phyloP scores from a whole-genome alignment of 2,329 filamentous ascomycete genomes.

The Triangularia verruculosa region DNA sequence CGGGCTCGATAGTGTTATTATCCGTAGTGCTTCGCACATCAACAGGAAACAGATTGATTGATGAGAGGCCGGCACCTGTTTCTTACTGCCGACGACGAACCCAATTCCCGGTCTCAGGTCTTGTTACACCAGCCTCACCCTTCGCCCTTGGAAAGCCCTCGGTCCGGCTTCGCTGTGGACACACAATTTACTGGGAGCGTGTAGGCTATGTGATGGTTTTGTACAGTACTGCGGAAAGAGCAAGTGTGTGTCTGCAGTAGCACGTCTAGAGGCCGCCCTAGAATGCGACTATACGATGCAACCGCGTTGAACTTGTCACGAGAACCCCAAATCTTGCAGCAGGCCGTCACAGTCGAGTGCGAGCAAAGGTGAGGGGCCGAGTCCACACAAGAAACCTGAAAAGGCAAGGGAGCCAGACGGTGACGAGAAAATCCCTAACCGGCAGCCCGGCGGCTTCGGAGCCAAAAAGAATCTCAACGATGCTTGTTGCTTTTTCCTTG shows the following conservation, averaged over 20 bases:
- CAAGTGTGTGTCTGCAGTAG: neutral
- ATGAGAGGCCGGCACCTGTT: neutral
- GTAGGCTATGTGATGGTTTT: neutral
- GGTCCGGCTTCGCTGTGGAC: neutral
- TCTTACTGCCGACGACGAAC: slow-evolving; percentile 10
- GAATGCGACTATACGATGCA: slow-evolving; percentile 8
- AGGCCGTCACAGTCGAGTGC: neutral
- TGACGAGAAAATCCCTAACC: slow-evolving; percentile 4
- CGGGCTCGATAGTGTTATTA: neutral
- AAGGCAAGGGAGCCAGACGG: slow-evolving; percentile 6
- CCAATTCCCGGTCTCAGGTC: slow-evolving; percentile 11
- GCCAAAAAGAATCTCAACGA: neutral
- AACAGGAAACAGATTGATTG: neutral
- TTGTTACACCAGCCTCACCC: slow-evolving; percentile 16
- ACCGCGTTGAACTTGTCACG: slow-evolving; percentile 1
- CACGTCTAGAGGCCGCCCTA: slow-evolving; percentile 1
- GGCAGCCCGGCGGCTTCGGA: slow-evolving; percentile 1
- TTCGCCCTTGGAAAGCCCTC: slow-evolving; percentile 6
- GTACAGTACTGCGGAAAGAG: neutral
- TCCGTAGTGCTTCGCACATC: neutral
- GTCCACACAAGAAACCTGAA: neutral
- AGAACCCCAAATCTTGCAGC: neutral
- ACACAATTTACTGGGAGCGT: neutral
- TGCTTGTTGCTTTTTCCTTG: slow-evolving; percentile 8
- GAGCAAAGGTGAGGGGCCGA: neutral